Evolutionary conservation across 1,284 basidiomycete species (phyloP), one percentile per base, ranked within the genome.

Genomic region (Jaminaea rosea): DNA sequence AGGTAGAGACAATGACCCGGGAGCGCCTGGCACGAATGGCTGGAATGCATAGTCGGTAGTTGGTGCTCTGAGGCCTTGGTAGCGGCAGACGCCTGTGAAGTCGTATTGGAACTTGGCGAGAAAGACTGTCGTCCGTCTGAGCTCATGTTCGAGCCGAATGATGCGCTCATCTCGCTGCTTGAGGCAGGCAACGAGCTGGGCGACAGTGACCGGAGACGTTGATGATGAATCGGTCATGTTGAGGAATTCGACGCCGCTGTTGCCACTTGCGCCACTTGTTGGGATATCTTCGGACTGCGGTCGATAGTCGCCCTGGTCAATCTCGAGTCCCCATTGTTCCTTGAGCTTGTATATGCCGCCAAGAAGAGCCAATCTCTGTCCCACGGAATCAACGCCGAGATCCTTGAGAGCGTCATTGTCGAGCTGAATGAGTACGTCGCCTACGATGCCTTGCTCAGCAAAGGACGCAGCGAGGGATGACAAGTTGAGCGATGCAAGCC

Each of bases 351-450:
- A 70, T 26, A 73, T 66, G 28, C 55, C 70, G 0, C 52, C 41
- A 19, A 72, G 59, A n/a, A 73, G 55, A 9, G 61, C 49, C 7
- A 69, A 56, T 7, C 72, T 60, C 42, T 73, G 72, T 10, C 72
- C 72, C 27, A 73, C 58, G 24, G 62, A 62, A 19, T 48, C 34
- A 9, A 73, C 57, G 47, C 72, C 72, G 24, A 73, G 55, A 27
- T 73, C 72, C 23, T 54, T 61, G 46, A 73, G 58, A 1, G 65
- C 59, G 8, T 67, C 67, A 7, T 71, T 61, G 49, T 73, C 72
- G 47, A 73, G 63, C 11, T 68, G 47, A 13, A 71, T 49, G 32
- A 73, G 64, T 4, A 65, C 67, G 46, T 72, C 69, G 26, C 72
- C 72, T 17, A 58, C 62, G 58, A 73, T 72, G 44, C 63, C 69